A percentile compares a stretch with the other conserved stretches of the same genome.
These are phyloP conservation scores for Cyberlindnera subsufficiens DNA, from an alignment of 805 yeast genomes.

Conservation along the genomic window DNA sequence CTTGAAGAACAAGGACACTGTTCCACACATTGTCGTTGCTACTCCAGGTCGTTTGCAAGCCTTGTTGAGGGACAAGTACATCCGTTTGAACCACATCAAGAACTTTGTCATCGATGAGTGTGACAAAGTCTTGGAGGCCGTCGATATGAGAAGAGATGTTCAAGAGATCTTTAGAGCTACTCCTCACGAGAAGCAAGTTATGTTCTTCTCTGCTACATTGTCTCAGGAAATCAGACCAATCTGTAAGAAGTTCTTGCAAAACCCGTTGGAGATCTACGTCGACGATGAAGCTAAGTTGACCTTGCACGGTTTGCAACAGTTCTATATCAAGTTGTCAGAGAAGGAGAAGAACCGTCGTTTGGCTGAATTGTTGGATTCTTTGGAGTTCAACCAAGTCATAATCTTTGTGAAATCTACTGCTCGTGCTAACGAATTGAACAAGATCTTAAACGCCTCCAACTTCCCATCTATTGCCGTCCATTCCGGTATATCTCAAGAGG, in stretches of 20 bases:
- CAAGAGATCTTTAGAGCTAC: conserved; percentile 97
- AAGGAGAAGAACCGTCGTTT: conserved; percentile 89
- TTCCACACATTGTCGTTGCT: conserved; percentile 96
- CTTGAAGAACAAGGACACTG: conserved; percentile 84
- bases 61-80: conserved; percentile 82
- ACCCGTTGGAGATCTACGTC: conserved; percentile 93
- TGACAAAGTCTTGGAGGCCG: conserved; percentile 90
- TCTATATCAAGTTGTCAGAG: conserved; percentile 84
- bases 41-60: conserved; percentile 98
- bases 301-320: conserved; percentile 96
- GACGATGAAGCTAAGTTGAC: conserved; percentile 98
- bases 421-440: conserved; percentile 90
- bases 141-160: conserved; percentile 96
- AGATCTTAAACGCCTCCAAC: conserved; percentile 81
- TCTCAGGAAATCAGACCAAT: conserved; percentile 92
- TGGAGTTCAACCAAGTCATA: conserved; percentile 97
- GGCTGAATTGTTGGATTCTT: conserved; percentile 85
- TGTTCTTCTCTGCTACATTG: conserved; percentile 98
- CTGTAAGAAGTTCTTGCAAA: conserved; percentile 97
- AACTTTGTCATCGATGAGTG: conserved; percentile 96
- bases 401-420: conserved; percentile 88
- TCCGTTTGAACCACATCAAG: conserved; percentile 84
- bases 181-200: conserved; percentile 97
- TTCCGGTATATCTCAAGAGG: conserved; percentile 93
- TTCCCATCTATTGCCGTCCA: conserved; percentile 98